A percentile compares a stretch with the other conserved stretches of the same genome.
phyloP scores from a whole-genome alignment of 345 rosid genomes.

The Limnanthes douglasii region DNA sequence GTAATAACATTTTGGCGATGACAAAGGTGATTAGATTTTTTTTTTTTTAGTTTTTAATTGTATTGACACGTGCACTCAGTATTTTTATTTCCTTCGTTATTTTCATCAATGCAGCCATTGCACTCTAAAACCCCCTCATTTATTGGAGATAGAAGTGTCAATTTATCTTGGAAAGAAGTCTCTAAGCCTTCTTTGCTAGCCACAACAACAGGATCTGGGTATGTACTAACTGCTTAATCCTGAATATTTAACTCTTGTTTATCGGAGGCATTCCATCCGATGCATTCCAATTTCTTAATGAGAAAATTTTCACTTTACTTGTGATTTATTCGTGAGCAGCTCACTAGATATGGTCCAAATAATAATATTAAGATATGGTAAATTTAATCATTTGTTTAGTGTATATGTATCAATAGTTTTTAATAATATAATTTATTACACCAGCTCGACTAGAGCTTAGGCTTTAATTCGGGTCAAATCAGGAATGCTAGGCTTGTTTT shows the following conservation, averaged over 20 bases:
- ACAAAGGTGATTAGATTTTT: slow-evolving; percentile 51
- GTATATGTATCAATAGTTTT: too few species aligned
- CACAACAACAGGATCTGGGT: slow-evolving; percentile 44
- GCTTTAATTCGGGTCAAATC: too few species aligned
- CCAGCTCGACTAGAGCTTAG: too few species aligned
- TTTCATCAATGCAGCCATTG: slow-evolving; percentile 41
- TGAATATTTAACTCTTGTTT: neutral
- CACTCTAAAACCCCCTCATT: slow-evolving; percentile 81
- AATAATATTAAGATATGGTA: too few species aligned
- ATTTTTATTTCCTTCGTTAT: slow-evolving; percentile 1
- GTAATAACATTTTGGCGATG: slow-evolving; percentile 93
- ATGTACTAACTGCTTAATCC: slow-evolving; percentile 6
- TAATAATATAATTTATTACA: too few species aligned
- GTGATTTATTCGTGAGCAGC: too few species aligned
- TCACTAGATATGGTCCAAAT: too few species aligned
- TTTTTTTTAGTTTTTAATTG: neutral
- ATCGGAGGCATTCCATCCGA: neutral
- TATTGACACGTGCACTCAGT: neutral
- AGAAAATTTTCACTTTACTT: neutral
- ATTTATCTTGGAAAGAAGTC: slow-evolving; percentile 92
- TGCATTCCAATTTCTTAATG: neutral
- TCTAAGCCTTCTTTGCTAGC: slow-evolving; percentile 36
- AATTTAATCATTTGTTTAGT: too few species aligned
- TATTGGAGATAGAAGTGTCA: slow-evolving; percentile 79
- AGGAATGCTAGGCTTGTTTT: too few species aligned